Evolutionary conservation across 768 basidiomycete genomes (phyloP), one percentile per base, ranked within the genome.

Genomic region (Boletus tomentosulus): DNA sequence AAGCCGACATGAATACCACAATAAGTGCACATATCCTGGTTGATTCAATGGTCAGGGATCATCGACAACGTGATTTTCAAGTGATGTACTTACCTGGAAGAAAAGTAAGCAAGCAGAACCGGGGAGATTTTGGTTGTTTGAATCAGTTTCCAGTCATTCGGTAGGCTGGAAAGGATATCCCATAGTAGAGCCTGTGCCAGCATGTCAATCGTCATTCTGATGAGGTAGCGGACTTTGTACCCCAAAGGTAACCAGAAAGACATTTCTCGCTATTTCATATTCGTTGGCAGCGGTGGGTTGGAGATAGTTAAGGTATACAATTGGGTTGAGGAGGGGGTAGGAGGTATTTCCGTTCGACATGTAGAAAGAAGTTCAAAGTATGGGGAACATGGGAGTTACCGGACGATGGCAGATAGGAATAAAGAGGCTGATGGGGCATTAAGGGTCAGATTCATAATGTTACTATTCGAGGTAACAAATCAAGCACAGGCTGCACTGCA

Each of bases 271-370:
- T 47, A 16, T 6, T 28, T 64, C 62, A 35, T 64, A 66, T 25
- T 64, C 45, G 31, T n/a, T 47, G 30, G 66, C 64, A 37, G 42
- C 28, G 6, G 31, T 11, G 8, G 66, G 66, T 19, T 48, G 27
- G 41, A 67, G 64, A 50, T 68, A 68, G 42, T 59, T 68, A 46
- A 66, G 64, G 50, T 66, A 67, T 39, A 62, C 41, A 3, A 25
- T 28, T 13, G 66, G 64, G 12, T 64, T 68, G 45, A 63, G 53
- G 48, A 62, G 53, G 1, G 56, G 50, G 19, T 33, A 42, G 22
- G 59, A 45, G 13, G 28, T 16, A 22, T 54, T 50, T 28, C 4
- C 30, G 35, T 16, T 50, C 56, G 42, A 11, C 42, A 61, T 61
- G 12, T 16, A 3, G 33, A 31, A n/a, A 30, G 41, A 13, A 16